These are phyloP conservation scores for Hypomyces rosellus DNA, from an alignment of 2,329 filamentous ascomycete species.

Conservation along the genomic window DNA sequence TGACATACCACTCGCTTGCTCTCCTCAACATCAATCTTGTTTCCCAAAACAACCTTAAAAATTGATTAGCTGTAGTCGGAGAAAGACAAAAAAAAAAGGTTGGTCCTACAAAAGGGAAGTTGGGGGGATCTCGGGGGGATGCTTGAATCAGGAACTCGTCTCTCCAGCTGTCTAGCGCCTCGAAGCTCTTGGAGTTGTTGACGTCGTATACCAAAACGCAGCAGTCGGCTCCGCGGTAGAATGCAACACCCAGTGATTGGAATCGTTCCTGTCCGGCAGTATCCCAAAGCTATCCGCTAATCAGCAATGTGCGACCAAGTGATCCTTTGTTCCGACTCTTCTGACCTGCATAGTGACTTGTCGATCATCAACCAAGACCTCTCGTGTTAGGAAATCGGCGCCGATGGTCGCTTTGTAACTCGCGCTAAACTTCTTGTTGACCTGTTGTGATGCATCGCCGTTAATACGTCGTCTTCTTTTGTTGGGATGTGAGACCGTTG, in stretches of 20 bases:
- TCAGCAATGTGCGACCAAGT: slow-evolving; percentile 11
- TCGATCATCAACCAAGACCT: slow-evolving; percentile 93
- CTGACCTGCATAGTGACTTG: slow-evolving; percentile 95
- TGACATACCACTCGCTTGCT: slow-evolving; percentile 78
- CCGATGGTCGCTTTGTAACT: slow-evolving; percentile 99
- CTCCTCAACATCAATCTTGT: slow-evolving; percentile 98
- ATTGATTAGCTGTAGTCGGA: slow-evolving; percentile 15
- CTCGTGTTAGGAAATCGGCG: slow-evolving; percentile 96
- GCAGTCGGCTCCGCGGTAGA: slow-evolving; percentile 96
- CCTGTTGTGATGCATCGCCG: slow-evolving; percentile 44
- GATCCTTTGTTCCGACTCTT: slow-evolving; percentile 6
- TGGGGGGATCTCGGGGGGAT: slow-evolving; percentile 91
- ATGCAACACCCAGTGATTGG: slow-evolving; percentile 92
- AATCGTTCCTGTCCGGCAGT: slow-evolving; percentile 96
- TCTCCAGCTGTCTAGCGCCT: slow-evolving; percentile 95
- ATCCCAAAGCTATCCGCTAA: slow-evolving; percentile 72
- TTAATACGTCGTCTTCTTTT: slow-evolving; percentile 10
- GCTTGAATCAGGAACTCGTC: slow-evolving; percentile 98
- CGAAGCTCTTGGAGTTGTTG: slow-evolving; percentile 98
- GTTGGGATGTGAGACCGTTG: no score
- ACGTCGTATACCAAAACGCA: slow-evolving; percentile 97
- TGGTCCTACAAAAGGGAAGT: slow-evolving; percentile 79
- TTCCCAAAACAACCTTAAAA: slow-evolving; percentile 84
- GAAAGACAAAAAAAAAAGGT: no score
- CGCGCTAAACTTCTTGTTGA: slow-evolving; percentile 99